Conservation (phyloP, 208 protist species). For the Borovskyia barvae region DNA sequence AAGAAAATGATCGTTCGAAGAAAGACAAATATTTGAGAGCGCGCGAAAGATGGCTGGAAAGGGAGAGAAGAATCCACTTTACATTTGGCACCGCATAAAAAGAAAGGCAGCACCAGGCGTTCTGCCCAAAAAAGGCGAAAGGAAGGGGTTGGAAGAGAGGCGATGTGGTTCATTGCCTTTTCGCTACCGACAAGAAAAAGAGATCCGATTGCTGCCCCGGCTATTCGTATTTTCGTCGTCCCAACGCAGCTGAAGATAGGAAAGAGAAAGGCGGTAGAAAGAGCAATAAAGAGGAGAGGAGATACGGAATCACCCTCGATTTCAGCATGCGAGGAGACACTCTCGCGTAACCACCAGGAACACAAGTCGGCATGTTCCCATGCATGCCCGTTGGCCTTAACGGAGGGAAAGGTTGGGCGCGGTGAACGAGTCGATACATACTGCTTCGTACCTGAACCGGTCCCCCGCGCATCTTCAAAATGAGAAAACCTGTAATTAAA, state of each 20-base stretch:
- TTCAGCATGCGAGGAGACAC: too few relatives aligned
- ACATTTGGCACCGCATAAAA: background rate
- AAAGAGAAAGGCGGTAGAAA: background rate
- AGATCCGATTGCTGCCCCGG: too few relatives aligned
- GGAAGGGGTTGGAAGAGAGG: background rate
- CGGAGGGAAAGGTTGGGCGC: too few relatives aligned
- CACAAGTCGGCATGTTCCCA: too few relatives aligned
- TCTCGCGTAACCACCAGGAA: too few relatives aligned
- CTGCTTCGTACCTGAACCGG: too few relatives aligned
- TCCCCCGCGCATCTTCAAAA: too few relatives aligned
- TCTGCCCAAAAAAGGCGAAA: background rate
- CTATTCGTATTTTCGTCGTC: too few relatives aligned
- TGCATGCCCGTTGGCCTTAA: too few relatives aligned
- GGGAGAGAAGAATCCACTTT: background rate
- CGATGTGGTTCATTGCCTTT: background rate
- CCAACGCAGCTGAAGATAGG: background rate
- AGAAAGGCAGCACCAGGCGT: slow-evolving; percentile 9
- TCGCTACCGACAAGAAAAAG: background rate
- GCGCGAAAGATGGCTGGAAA: background rate
- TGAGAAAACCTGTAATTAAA: too few relatives aligned
- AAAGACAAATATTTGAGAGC: background rate
- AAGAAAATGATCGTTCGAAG: background rate
- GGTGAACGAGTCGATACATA: too few relatives aligned
- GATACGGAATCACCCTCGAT: background rate
- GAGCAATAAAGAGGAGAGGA: background rate